Evolutionary conservation across 495 filamentous ascomycete genomes (phyloP).

Genomic region (Hypoxylon lienhwacheense): DNA sequence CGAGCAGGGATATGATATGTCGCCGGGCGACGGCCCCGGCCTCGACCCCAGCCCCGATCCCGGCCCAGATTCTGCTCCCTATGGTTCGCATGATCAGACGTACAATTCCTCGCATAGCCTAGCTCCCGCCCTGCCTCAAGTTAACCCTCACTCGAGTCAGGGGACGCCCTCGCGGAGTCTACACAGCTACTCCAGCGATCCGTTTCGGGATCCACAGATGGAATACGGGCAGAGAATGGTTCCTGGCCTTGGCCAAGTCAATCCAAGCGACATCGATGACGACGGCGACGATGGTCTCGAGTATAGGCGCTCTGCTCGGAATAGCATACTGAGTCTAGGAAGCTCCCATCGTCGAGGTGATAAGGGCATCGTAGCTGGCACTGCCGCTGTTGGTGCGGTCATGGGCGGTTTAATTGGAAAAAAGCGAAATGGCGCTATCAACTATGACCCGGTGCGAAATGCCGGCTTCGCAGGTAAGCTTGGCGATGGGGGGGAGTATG

Average conservation of each 20-base stretch:
- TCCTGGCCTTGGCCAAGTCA: constrained; percentile 59
- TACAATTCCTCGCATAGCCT: constrained; percentile 24
- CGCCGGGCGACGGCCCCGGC: constrained; percentile 14
- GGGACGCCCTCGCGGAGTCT: constrained; percentile 33
- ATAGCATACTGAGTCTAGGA: constrained; percentile 59
- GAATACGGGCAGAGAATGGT: constrained; percentile 44
- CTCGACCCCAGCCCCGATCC: neutral
- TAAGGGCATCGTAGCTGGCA: constrained; percentile 40
- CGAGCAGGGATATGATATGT: constrained; percentile 29
- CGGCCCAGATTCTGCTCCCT: too few species aligned
- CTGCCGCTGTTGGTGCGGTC: constrained; percentile 56
- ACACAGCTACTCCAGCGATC: constrained; percentile 33
- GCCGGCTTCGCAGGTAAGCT: constrained; percentile 24
- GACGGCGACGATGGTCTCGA: constrained; percentile 82
- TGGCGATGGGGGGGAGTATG: constrained; percentile 33
- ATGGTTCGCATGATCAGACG: constrained; percentile 9
- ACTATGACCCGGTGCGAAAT: constrained; percentile 47
- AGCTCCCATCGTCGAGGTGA: constrained; percentile 41
- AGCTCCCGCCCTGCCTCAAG: constrained; percentile 8
- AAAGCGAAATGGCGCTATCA: constrained; percentile 38
- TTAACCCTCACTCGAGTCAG: constrained; percentile 6
- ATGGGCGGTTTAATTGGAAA: constrained; percentile 45
- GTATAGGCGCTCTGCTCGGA: constrained; percentile 48
- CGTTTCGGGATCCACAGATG: constrained; percentile 37
- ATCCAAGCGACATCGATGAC: constrained; percentile 79